phyloP scores from a whole-genome alignment of 208 protist species.

The Wallacemonas sp. region DNA sequence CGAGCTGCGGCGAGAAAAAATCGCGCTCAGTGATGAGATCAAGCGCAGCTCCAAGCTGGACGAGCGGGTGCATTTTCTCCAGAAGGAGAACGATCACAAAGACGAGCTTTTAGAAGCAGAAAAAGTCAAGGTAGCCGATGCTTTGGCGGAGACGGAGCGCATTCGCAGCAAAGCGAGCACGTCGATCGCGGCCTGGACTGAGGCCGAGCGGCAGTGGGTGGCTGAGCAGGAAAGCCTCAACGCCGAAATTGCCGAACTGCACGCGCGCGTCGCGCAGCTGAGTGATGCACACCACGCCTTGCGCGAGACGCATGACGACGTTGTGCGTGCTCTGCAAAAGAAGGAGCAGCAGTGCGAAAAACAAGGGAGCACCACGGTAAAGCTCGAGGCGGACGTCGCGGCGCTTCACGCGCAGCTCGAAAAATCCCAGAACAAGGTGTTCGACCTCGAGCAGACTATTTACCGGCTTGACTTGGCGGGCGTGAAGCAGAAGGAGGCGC shows the following conservation, averaged over 20 bases:
- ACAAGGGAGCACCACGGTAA: constrained; percentile 23
- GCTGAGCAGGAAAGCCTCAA: constrained; percentile 57
- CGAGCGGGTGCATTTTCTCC: constrained; percentile 62
- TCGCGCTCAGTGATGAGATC: constrained; percentile 57
- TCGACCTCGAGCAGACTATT: constrained; percentile 65
- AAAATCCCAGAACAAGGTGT: constrained; percentile 58
- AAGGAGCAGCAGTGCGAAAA: constrained; percentile 45
- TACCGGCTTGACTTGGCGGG: constrained; percentile 70
- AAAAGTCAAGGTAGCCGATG: constrained; percentile 32
- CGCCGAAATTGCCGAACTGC: constrained; percentile 32
- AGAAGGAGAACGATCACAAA: constrained; percentile 65
- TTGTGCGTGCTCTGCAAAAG: constrained; percentile 28
- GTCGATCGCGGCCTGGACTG: constrained; percentile 74
- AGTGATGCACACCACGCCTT: constrained; percentile 22
- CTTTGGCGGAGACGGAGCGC: constrained; percentile 61
- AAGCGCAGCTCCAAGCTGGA: constrained; percentile 67
- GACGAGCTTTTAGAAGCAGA: constrained; percentile 52
- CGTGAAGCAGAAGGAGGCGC: constrained; percentile 63
- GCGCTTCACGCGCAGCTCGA: constrained; percentile 48
- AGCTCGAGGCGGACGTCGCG: constrained; percentile 41
- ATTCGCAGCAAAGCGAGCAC: constrained; percentile 65
- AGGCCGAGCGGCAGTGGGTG: constrained; percentile 79
- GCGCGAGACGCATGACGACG: neutral
- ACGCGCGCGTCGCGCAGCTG: constrained; percentile 16
- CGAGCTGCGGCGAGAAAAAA: constrained; percentile 76